phyloP scores from a whole-genome alignment of 257 asterid species.

The Henckelia pumila region DNA sequence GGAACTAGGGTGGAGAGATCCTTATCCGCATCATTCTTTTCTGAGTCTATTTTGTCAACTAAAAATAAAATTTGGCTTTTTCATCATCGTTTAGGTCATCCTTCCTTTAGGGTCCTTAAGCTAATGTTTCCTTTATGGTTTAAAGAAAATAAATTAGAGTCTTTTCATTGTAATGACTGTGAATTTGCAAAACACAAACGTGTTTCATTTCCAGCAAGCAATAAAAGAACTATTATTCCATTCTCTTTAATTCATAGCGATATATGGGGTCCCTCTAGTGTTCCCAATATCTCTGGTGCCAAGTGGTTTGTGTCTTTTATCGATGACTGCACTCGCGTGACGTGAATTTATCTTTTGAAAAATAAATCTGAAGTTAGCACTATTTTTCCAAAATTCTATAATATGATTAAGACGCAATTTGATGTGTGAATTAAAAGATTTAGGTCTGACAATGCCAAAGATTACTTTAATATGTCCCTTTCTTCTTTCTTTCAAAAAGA shows the following conservation, averaged over 20 bases:
- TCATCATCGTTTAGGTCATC: slow-evolving; percentile 19
- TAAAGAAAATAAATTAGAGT: not conserved
- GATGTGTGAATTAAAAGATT: not conserved
- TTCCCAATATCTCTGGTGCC: not conserved
- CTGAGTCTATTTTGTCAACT: not conserved
- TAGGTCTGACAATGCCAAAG: not conserved
- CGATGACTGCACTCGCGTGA: not conserved
- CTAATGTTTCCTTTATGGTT: slow-evolving; percentile 6
- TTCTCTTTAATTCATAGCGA: too few relatives aligned
- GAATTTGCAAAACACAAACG: slow-evolving; percentile 11
- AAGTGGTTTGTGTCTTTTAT: slow-evolving; percentile 1
- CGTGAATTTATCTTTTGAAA: not conserved
- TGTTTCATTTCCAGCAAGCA: not conserved
- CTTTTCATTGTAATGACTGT: slow-evolving; percentile 23
- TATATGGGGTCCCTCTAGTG: not conserved
- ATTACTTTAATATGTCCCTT: too few relatives aligned
- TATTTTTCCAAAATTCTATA: not conserved
- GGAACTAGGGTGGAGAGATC: not conserved
- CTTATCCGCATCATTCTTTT: not conserved
- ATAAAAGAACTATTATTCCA: not conserved
- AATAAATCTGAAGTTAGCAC: not conserved
- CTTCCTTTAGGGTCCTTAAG: slow-evolving; percentile 5
- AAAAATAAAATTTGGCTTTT: slow-evolving; percentile 21
- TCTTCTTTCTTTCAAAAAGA: not conserved
- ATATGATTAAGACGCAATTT: not conserved